Conservation (phyloP, 805 yeast species). For the Brettanomyces naardenensis region DNA sequence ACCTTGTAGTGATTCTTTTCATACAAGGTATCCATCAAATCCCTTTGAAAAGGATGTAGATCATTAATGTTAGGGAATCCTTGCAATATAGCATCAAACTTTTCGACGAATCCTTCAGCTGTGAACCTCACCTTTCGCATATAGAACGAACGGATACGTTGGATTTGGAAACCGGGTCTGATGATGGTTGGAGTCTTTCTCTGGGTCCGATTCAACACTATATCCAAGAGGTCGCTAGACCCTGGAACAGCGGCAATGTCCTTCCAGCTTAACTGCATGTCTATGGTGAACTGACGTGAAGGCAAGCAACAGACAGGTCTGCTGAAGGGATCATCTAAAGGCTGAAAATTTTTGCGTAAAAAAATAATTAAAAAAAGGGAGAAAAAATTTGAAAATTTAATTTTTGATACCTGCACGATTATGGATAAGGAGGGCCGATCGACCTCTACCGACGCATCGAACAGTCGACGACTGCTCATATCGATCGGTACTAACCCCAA, state of each 20-base stretch:
- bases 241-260: constrained; percentile 95
- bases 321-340: too few species aligned
- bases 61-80: constrained; percentile 97
- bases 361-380: too few species aligned
- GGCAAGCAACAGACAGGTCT: too few species aligned
- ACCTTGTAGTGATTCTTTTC: constrained; percentile 98
- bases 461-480: too few species aligned
- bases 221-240: constrained; percentile 89
- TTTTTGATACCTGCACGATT: too few species aligned
- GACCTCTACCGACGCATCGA: too few species aligned
- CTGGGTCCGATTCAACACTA: constrained; percentile 94
- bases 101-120: constrained; percentile 92
- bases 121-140: constrained; percentile 98
- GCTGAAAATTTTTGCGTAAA: too few species aligned
- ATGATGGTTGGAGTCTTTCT: constrained; percentile 99
- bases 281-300: too few species aligned
- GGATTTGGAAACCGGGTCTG: constrained; percentile 91
- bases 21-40: constrained; percentile 93
- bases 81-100: constrained; percentile 72
- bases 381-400: too few species aligned
- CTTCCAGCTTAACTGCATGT: constrained; percentile 96
- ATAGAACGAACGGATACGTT: constrained; percentile 93
- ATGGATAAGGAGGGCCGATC: too few species aligned
- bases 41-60: constrained; percentile 97
- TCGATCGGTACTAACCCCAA: too few species aligned